phyloP scores from a whole-genome alignment of 495 filamentous ascomycete genomes.

The Extremus antarcticus region DNA sequence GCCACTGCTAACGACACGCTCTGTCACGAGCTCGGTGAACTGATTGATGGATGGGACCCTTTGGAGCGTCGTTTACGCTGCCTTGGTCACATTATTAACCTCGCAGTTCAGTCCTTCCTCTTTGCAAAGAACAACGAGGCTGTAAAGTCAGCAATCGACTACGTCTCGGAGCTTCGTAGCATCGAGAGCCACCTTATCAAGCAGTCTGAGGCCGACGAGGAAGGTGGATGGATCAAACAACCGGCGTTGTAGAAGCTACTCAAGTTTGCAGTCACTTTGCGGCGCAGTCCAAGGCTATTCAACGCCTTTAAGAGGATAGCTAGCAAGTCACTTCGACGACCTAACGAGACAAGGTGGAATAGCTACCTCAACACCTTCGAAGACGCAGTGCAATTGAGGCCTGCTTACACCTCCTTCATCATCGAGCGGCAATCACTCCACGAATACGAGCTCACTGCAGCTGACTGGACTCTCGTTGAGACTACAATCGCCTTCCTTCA shows the following conservation, averaged over 20 bases:
- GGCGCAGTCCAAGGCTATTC: background rate
- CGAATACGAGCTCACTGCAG: too few relatives aligned
- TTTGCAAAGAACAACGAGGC: background rate
- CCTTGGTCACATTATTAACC: too few relatives aligned
- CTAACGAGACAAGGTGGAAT: background rate
- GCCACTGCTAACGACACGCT: background rate
- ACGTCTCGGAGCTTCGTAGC: background rate
- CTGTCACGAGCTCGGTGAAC: too few relatives aligned
- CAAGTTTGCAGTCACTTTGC: background rate
- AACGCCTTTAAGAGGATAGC: background rate
- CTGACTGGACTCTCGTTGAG: background rate
- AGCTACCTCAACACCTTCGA: too few relatives aligned
- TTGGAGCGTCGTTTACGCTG: background rate
- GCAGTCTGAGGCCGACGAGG: background rate
- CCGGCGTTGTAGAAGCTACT: background rate
- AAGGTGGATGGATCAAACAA: background rate
- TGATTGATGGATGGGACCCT: too few relatives aligned
- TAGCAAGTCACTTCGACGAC: background rate
- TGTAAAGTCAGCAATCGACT: background rate
- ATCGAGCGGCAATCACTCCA: background rate
- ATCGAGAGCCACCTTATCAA: background rate
- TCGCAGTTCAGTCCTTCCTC: background rate
- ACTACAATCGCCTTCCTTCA: background rate
- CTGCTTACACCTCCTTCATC: background rate
- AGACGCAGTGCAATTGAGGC: background rate